Base-by-base conservation (phyloP, 148 eudicot genomes). In the Spergularia marina region DNA sequence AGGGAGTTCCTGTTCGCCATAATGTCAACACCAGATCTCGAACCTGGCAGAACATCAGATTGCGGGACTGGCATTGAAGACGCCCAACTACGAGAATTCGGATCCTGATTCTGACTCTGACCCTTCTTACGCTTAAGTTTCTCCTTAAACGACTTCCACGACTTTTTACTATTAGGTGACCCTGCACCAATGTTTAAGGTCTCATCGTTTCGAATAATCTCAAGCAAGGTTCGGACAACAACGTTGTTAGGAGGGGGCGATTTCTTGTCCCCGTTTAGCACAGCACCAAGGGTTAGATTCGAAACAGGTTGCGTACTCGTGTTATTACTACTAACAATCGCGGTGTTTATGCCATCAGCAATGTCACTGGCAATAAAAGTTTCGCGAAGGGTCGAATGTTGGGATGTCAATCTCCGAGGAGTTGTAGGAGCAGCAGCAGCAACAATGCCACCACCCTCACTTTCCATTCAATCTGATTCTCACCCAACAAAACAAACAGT, bases 151-250 rank as follows among this genome's bases (percentile, higher is more conserved):
- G 69, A 75, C 53, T 78, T 81, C 92, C 89, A 83, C 10, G 83
- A 78, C 55, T 77, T 84, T 68, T 78, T 84, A 10, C 65, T 23
- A 54, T 64, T 67, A 21, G 69, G 73, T 18, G 73, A 51, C 64
- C 68, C 20, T 25, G 53, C 72, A 69, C 68, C 30, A 41, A 57
- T 63, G 55, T 53, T 15, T 1, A 80, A 77, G 47, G 74, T 78
- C 67, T 84, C 87, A 49, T 87, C 90, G 47, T 83, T 84, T 4
- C 83, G 77, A 30, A 87, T 82, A 18, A 86, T 70, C 56, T 91
- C 88, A 53, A 87, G 60, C 8, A 91, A 82, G 14, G 87, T 85
- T 41, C 84, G 77, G 74, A 82, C 74, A 25, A 78, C 74, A 18
- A 68, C 17, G 74, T n/a, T 55, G 55, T 58, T 52, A 18, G 76